Evolutionary conservation across 106 monocot species (phyloP).

Genomic region (Dendrobium catenatum): DNA sequence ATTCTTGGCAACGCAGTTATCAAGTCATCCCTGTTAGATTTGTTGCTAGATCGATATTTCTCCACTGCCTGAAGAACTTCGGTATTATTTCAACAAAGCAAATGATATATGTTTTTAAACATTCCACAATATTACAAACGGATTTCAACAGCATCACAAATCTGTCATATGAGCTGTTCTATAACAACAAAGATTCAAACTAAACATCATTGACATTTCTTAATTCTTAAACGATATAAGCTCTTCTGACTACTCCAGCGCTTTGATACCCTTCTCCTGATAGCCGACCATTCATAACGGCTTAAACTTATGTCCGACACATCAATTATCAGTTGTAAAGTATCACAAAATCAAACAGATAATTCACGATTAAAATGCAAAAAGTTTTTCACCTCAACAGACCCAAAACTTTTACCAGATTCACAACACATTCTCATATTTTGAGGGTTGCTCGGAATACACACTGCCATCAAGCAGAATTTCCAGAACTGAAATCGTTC

Average conservation of each 20-base stretch:
- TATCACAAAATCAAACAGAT: background rate
- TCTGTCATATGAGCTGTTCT: background rate
- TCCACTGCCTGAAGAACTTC: conserved; percentile 56
- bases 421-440: background rate
- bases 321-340: background rate
- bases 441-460: no score
- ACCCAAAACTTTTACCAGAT: background rate
- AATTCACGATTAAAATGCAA: background rate
- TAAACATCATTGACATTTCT: background rate
- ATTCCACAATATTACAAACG: background rate
- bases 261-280: background rate
- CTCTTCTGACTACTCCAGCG: background rate
- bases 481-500: background rate
- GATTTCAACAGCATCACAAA: background rate
- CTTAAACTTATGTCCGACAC: background rate
- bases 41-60: conserved; percentile 57
- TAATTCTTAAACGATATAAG: background rate
- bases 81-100: background rate
- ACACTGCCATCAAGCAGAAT: background rate
- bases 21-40: conserved; percentile 49
- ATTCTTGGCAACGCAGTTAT: conserved; percentile 65
- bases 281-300: background rate
- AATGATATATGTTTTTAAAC: background rate
- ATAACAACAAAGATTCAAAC: background rate
- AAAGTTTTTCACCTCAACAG: background rate